A percentile compares a stretch with the other conserved stretches of the same genome.
These are phyloP conservation scores for Hypoxylon lienhwacheense DNA, from an alignment of 495 filamentous ascomycete genomes.

Conservation along the genomic window DNA sequence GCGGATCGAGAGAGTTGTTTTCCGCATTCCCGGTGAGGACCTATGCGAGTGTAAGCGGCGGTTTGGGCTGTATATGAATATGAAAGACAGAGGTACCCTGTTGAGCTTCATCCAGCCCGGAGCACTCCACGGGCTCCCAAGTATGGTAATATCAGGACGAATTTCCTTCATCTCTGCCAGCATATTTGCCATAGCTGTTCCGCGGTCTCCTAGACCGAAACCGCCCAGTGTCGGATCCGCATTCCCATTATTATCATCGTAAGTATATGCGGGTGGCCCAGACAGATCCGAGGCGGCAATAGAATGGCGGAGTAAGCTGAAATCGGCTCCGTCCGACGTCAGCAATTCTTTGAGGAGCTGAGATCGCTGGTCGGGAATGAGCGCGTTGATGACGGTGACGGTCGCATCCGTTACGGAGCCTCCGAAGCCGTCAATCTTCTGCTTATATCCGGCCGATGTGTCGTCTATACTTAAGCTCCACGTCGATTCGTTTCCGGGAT, in stretches of 20 bases:
- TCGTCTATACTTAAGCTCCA: constrained; percentile 57
- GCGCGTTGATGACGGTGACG: constrained; percentile 53
- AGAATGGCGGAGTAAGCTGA: constrained; percentile 56
- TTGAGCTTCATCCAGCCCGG: constrained; percentile 64
- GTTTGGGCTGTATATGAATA: background rate
- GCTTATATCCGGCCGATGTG: constrained; percentile 49
- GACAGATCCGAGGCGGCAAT: constrained; percentile 58
- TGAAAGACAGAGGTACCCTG: constrained; percentile 32
- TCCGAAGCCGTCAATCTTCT: constrained; percentile 56
- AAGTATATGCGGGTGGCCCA: constrained; percentile 53
- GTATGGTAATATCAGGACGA: constrained; percentile 43
- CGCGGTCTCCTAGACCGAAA: constrained; percentile 54
- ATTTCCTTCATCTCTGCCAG: constrained; percentile 46
- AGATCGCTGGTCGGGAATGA: constrained; percentile 43
- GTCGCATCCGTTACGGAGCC: constrained; percentile 60
- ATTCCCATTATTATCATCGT: constrained; percentile 50
- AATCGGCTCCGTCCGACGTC: constrained; percentile 51
- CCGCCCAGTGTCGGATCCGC: constrained; percentile 45
- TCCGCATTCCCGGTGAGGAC: constrained; percentile 49
- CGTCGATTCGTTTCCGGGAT: constrained; percentile 45
- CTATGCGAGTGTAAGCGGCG: constrained; percentile 13
- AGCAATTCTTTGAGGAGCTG: constrained; percentile 53
- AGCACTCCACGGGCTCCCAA: constrained; percentile 57
- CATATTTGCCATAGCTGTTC: constrained; percentile 55
- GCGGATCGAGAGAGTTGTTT: constrained; percentile 56